Evolutionary conservation across 2,329 filamentous ascomycete genomes (phyloP).

Genomic region (Mycocentrospora acerina): DNA sequence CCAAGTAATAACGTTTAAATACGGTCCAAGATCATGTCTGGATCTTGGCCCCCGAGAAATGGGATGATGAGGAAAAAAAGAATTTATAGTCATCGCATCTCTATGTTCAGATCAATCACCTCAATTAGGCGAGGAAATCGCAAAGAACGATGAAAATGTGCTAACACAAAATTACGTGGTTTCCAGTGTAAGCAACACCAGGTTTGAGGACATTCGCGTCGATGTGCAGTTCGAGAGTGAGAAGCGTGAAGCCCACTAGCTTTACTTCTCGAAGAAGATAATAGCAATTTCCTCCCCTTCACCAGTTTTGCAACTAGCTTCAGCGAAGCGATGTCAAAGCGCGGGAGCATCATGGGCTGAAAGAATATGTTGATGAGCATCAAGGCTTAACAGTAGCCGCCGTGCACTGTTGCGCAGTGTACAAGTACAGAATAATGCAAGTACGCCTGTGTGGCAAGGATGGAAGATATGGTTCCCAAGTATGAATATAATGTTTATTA

Average conservation of each 20-base stretch:
- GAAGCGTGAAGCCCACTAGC: conserved; percentile 18
- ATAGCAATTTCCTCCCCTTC: conserved; percentile 20
- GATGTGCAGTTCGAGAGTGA: conserved; percentile 16
- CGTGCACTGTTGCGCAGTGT: conserved; percentile 22
- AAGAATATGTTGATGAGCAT: conserved; percentile 13
- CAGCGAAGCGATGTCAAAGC: conserved; percentile 10
- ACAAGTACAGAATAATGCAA: conserved; percentile 16
- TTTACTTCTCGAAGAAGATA: conserved; percentile 11
- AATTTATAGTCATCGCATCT: conserved; percentile 32
- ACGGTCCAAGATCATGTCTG: conserved; percentile 32
- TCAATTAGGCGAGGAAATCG: conserved; percentile 2
- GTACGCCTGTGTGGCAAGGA: conserved; percentile 10
- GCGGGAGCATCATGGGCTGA: conserved; percentile 14
- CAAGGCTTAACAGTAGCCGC: conserved; percentile 8
- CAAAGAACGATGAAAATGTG: conserved; percentile 1
- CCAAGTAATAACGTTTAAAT: conserved; percentile 39
- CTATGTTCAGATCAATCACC: conserved; percentile 12
- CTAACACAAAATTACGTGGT: conserved; percentile 8
- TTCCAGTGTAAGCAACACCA: conserved; percentile 11
- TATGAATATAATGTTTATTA: too few species aligned
- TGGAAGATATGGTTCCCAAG: conserved; percentile 8
- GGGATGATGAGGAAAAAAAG: conserved; percentile 21
- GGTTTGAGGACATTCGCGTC: conserved; percentile 8
- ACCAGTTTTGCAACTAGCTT: conserved; percentile 12
- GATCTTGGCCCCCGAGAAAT: conserved; percentile 34